Percentiles rank a stretch among this genome's conserved stretches.
These are phyloP conservation scores for Geosiphon pyriformis DNA, from an alignment of 192 early-diverging fungal species.

Conservation along the genomic window DNA sequence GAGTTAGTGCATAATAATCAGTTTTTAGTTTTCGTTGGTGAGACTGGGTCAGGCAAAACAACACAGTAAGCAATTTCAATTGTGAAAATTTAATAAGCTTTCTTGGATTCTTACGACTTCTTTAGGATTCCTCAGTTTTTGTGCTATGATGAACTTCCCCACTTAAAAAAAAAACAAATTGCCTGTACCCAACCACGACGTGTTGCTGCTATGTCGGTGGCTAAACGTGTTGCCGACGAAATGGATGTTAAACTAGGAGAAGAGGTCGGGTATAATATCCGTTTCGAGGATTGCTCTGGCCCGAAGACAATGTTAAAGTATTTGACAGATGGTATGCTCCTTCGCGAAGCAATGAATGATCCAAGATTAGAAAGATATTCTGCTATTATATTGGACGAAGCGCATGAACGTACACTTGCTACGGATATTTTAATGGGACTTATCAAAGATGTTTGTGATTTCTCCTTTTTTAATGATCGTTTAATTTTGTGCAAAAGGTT, in stretches of 20 bases:
- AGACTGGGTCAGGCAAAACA: slow-evolving; percentile 97
- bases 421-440: slow-evolving; percentile 99
- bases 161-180: slow-evolving; percentile 81
- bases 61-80: slow-evolving; percentile 68
- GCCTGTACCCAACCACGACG: slow-evolving; percentile 99
- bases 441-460: slow-evolving; percentile 72
- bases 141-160: slow-evolving; percentile 86
- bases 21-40: slow-evolving; percentile 91
- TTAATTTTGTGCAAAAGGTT: no score
- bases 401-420: slow-evolving; percentile 93
- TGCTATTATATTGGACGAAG: slow-evolving; percentile 96
- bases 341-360: slow-evolving; percentile 96
- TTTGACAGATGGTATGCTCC: slow-evolving; percentile 98
- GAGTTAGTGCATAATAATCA: slow-evolving; percentile 91
- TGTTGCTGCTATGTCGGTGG: slow-evolving; percentile 99
- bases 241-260: slow-evolving; percentile 89
- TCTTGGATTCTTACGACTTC: background rate
- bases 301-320: slow-evolving; percentile 78
- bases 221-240: slow-evolving; percentile 97
- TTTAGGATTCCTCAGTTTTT: slow-evolving; percentile 93
- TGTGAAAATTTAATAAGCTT: background rate
- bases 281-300: slow-evolving; percentile 95
- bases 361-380: slow-evolving; percentile 83
- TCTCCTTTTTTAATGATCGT: no score
- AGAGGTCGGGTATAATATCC: slow-evolving; percentile 97